phyloP scores from a whole-genome alignment of 192 early-diverging fungal species.

The Helicostylum pulchrum region DNA sequence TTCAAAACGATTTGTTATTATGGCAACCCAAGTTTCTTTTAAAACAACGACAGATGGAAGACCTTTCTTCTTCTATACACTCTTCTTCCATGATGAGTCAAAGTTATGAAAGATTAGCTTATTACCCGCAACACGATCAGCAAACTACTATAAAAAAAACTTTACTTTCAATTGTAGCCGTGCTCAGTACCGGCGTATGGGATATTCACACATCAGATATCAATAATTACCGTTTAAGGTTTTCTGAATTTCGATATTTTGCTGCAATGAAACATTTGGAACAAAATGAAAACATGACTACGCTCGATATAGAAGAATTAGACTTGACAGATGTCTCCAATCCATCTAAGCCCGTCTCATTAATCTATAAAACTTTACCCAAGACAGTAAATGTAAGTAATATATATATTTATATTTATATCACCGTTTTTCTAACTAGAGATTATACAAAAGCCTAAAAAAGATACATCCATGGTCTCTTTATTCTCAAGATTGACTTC shows the following conservation, averaged over 20 bases:
- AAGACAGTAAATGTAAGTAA: slow-evolving; percentile 41
- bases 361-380: slow-evolving; percentile 47
- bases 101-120: slow-evolving; percentile 25
- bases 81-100: slow-evolving; percentile 23
- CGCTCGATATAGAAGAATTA: slow-evolving; percentile 52
- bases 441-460: slow-evolving; percentile 36
- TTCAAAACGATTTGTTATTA: slow-evolving; percentile 42
- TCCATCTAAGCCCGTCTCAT: slow-evolving; percentile 17
- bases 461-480: slow-evolving; percentile 56
- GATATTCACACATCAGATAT: slow-evolving; percentile 16
- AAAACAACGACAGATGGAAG: not conserved
- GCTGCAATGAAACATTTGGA: slow-evolving; percentile 46
- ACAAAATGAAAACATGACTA: slow-evolving; percentile 45
- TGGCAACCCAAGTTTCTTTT: slow-evolving; percentile 38
- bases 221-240: slow-evolving; percentile 25
- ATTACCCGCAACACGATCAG: not conserved
- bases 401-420: not conserved
- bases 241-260: slow-evolving; percentile 48
- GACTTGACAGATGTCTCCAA: slow-evolving; percentile 41
- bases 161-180: slow-evolving; percentile 22
- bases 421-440: not conserved
- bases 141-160: not conserved
- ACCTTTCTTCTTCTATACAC: not conserved
- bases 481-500: slow-evolving; percentile 48
- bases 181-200: slow-evolving; percentile 29